Conservation (phyloP, 2,329 filamentous ascomycete genomes). For the Fusarium tjaetaba region DNA sequence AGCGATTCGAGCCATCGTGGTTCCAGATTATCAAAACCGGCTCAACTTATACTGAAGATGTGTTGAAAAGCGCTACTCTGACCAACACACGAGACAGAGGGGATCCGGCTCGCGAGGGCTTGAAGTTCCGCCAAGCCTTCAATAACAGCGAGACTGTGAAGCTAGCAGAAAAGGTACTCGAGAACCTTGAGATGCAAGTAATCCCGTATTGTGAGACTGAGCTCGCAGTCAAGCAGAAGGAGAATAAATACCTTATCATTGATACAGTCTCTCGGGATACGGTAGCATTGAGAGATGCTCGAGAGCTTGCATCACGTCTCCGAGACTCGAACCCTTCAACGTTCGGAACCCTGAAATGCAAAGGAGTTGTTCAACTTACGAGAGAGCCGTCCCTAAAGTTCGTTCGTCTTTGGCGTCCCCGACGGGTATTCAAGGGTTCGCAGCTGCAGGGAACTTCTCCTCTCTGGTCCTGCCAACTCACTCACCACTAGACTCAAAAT, state of each 20-base stretch:
- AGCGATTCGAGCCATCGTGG: slow-evolving; percentile 1
- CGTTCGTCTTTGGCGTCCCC: not conserved
- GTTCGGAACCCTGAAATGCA: not conserved
- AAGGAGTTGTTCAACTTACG: not conserved
- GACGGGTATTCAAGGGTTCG: not conserved
- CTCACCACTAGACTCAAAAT: not conserved
- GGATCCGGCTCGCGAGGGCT: not conserved
- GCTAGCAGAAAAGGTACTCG: not conserved
- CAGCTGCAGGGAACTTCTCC: not conserved
- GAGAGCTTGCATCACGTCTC: not conserved
- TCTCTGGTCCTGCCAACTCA: not conserved
- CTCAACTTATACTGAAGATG: not conserved
- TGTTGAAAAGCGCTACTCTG: not conserved
- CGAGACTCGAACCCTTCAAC: not conserved
- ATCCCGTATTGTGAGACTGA: not conserved
- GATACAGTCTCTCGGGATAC: not conserved
- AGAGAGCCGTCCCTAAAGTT: not conserved
- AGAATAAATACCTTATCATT: not conserved
- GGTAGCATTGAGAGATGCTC: not conserved
- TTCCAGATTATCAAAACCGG: not conserved
- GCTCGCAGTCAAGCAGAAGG: not conserved
- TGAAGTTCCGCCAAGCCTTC: not conserved
- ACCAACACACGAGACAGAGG: not conserved
- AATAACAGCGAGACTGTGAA: not conserved
- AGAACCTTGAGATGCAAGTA: not conserved